These are phyloP conservation scores for Talaromyces sp. DNA, from an alignment of 2,329 filamentous ascomycete genomes.

Conservation along the genomic window DNA sequence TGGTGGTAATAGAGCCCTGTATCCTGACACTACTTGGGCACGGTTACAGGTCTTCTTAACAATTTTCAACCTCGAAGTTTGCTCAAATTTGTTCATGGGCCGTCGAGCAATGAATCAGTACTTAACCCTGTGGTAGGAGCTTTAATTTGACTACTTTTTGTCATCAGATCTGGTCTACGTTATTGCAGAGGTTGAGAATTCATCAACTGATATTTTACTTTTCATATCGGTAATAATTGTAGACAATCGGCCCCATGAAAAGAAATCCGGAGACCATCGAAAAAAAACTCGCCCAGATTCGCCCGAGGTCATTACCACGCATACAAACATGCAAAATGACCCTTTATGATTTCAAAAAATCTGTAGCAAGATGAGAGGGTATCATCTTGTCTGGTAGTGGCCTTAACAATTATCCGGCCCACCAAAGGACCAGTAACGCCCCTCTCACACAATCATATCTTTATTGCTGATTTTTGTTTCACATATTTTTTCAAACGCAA, in stretches of 20 bases:
- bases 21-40: too few species aligned
- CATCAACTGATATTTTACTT: slow-evolving; percentile 20
- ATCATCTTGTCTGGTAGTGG: slow-evolving; percentile 35
- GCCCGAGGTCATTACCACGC: slow-evolving; percentile 19
- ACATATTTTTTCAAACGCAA: slow-evolving; percentile 20
- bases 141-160: not conserved
- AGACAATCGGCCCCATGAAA: slow-evolving; percentile 18
- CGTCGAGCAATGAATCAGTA: not conserved
- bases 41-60: too few species aligned
- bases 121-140: not conserved
- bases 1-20: not conserved
- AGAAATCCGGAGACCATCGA: slow-evolving; percentile 19
- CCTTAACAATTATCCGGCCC: slow-evolving; percentile 21
- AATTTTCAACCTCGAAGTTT: not conserved
- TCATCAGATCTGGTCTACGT: not conserved
- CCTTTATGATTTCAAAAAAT: slow-evolving; percentile 18
- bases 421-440: slow-evolving; percentile 28
- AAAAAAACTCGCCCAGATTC: slow-evolving; percentile 22
- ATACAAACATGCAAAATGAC: slow-evolving; percentile 16
- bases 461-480: slow-evolving; percentile 33
- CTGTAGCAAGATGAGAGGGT: slow-evolving; percentile 20
- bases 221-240: slow-evolving; percentile 19
- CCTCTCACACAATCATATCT: slow-evolving; percentile 30
- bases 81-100: not conserved
- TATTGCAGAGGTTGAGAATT: slow-evolving; percentile 1